Conservation (phyloP, 1,284 basidiomycete genomes). For the Boletus holoroseus region DNA sequence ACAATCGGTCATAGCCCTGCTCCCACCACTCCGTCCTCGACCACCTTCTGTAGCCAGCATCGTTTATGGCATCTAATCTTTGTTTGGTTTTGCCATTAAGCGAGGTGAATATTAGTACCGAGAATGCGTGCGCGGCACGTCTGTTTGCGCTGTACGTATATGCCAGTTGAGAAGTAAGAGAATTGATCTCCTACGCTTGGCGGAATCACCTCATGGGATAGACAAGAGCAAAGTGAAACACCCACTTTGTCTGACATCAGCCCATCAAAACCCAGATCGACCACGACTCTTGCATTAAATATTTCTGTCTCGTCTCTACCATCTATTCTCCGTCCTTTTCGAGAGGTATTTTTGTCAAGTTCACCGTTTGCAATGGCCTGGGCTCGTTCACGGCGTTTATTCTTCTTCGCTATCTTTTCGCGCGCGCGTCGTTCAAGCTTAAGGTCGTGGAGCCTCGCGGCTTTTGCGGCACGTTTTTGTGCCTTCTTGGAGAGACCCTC, state of each 20-base stretch:
- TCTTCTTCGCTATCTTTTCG: slow-evolving; percentile 69
- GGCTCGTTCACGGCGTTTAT: slow-evolving; percentile 53
- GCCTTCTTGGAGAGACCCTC: slow-evolving; percentile 70
- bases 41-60: slow-evolving; percentile 78
- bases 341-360: slow-evolving; percentile 43
- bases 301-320: slow-evolving; percentile 28
- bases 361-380: slow-evolving; percentile 54
- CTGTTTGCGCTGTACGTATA: slow-evolving; percentile 88
- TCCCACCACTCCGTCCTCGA: slow-evolving; percentile 75
- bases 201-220: slow-evolving; percentile 17
- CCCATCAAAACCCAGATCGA: slow-evolving; percentile 94
- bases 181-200: slow-evolving; percentile 72
- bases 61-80: slow-evolving; percentile 64
- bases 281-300: slow-evolving; percentile 76
- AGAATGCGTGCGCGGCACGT: slow-evolving; percentile 65
- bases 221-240: slow-evolving; percentile 20
- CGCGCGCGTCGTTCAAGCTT: slow-evolving; percentile 73
- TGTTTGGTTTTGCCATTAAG: slow-evolving; percentile 64
- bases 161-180: slow-evolving; percentile 81
- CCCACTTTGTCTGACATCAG: slow-evolving; percentile 90
- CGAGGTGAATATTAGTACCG: slow-evolving; percentile 70
- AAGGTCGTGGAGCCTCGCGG: slow-evolving; percentile 56
- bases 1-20: slow-evolving; percentile 65
- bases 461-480: slow-evolving; percentile 69
- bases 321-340: slow-evolving; percentile 41